These are phyloP conservation scores for Pyrenophora seminiperda DNA, from an alignment of 2,329 filamentous ascomycete species.

Conservation along the genomic window DNA sequence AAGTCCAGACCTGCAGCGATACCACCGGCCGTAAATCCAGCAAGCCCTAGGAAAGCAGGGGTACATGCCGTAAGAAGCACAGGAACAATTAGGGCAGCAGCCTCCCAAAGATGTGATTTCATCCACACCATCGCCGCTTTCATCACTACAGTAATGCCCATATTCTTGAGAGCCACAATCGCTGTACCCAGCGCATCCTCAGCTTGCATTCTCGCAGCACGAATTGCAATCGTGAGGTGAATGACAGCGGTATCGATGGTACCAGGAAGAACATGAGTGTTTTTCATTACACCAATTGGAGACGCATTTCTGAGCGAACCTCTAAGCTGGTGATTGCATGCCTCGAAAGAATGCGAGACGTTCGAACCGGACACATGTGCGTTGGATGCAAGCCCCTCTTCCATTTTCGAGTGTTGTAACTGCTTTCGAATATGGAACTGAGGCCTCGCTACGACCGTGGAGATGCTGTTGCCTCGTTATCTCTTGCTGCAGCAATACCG, in stretches of 20 bases:
- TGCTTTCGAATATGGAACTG: neutral
- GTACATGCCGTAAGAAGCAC: constrained; percentile 10
- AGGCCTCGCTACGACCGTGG: too few relatives aligned
- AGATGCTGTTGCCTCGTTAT: too few relatives aligned
- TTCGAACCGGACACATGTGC: neutral
- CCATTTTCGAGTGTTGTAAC: neutral
- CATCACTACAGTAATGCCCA: neutral
- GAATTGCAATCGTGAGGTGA: neutral
- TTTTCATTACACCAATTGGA: neutral
- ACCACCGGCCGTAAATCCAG: constrained; percentile 4
- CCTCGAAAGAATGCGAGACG: neutral
- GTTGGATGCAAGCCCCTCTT: neutral
- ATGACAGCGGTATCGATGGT: neutral
- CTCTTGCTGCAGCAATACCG: too few relatives aligned
- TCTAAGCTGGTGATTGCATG: neutral
- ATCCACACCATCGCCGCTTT: constrained; percentile 8
- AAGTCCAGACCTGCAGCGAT: constrained; percentile 2
- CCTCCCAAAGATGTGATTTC: constrained; percentile 6
- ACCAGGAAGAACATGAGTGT: neutral
- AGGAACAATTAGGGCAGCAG: constrained; percentile 2
- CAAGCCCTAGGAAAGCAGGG: constrained; percentile 1
- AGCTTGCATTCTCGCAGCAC: neutral
- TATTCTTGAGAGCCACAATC: neutral
- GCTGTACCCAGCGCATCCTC: neutral
- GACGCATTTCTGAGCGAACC: neutral